Base-by-base conservation (phyloP, 2,329 filamentous ascomycete genomes). In the Aschersonia sp. region DNA sequence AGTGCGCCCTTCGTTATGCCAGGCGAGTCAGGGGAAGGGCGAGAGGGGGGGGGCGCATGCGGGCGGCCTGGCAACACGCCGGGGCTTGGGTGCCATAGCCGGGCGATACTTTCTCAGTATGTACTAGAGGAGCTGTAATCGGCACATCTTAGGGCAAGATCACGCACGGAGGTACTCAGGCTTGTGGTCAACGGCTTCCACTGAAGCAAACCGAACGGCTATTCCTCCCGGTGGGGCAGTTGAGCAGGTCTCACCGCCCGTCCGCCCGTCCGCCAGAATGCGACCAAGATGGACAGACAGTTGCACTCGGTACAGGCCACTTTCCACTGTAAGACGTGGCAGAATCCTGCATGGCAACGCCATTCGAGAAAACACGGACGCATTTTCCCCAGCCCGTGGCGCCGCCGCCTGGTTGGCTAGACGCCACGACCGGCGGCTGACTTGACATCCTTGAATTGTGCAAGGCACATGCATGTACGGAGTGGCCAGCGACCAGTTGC, bases 1-100 rank as follows among this genome's bases (percentile, higher is more conserved):
- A 43, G 12, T 49, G 10, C 7, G 44, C 5, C 28, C 31, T 30
- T 41, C 40, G 35, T 47, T 28, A 48, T 51, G 49, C 45, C 41
- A 28, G 31, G 30, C 38, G 38, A 45, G 48, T 47, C 48, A 44
- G 40, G 46, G 30, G 31, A 28, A 32, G 42, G 40, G 29, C 30
- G 7, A 38, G 35, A 20, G 20, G 20, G 20, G 20, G 20, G 20
- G 20, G 20, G 20, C 20, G 20, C 20, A 20, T 20, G 20, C 20
- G 20, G 20, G 20, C 20, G 20, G 20, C 20, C 20, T 20, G 20
- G 20, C 20, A 20, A 20, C 20, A 20, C 20, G 20, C 20, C 20
- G 20, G 20, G 20, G 20, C 20, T 20, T 20, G 20, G 20, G 20
- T 20, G 20, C 20, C 20, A 20, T 20, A 20, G 20, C 20, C 20